These are phyloP conservation scores for Chrysoporthe cubensis DNA, from an alignment of 2,329 filamentous ascomycete species.

Conservation along the genomic window DNA sequence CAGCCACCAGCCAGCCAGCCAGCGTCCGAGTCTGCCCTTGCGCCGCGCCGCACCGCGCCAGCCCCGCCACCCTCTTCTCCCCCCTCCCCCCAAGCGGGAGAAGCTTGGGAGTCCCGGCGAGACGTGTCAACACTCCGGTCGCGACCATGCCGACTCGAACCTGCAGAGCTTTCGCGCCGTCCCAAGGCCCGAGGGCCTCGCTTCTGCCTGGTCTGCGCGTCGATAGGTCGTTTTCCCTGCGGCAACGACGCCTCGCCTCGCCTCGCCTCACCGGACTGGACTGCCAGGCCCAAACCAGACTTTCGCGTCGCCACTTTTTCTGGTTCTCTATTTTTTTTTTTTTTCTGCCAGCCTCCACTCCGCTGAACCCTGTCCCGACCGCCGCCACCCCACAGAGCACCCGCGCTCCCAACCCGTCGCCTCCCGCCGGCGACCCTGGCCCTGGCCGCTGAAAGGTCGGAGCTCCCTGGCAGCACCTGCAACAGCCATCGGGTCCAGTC, in stretches of 20 bases:
- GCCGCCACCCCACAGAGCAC: constrained; percentile 13
- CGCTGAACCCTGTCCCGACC: constrained; percentile 9
- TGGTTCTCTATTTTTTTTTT: constrained; percentile 4
- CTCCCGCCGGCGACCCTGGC: constrained; percentile 1
- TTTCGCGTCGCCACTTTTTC: constrained; percentile 10
- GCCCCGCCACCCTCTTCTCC: too few species aligned
- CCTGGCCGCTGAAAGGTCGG: constrained; percentile 1
- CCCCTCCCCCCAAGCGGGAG: neutral
- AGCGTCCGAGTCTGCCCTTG: too few species aligned
- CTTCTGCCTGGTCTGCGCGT: neutral
- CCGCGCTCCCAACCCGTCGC: constrained; percentile 7
- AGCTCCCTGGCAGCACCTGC: constrained; percentile 4
- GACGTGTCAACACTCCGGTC: neutral
- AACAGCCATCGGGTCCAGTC: constrained; percentile 1
- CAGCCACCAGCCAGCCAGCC: too few species aligned
- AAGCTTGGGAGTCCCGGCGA: neutral
- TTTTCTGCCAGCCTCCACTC: constrained; percentile 18
- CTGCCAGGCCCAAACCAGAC: constrained; percentile 1
- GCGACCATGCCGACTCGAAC: neutral
- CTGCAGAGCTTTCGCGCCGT: neutral
- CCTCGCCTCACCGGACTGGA: neutral
- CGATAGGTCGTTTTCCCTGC: neutral
- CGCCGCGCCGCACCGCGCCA: constrained; percentile 2
- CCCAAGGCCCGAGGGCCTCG: too few species aligned
- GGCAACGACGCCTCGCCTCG: neutral